phyloP scores from a whole-genome alignment of 2,329 filamentous ascomycete genomes.

The Colletotrichum truncatum region DNA sequence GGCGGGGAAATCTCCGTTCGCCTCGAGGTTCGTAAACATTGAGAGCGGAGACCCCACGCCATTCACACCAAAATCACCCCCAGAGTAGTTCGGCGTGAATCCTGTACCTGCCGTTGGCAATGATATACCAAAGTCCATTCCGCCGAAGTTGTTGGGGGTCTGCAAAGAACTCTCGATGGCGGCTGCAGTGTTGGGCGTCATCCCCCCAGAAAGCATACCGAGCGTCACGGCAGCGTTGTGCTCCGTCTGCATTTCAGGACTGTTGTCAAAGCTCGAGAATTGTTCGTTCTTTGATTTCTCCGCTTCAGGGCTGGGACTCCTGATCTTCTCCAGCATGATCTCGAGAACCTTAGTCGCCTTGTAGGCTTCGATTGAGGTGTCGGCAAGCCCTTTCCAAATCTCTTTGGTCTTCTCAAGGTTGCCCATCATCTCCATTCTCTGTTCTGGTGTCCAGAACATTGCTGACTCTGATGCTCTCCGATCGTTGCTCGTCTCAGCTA shows the following conservation, averaged over 20 bases:
- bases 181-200: constrained; percentile 41
- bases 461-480: constrained; percentile 53
- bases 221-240: constrained; percentile 52
- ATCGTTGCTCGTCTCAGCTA: constrained; percentile 52
- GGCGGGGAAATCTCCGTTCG: constrained; percentile 49
- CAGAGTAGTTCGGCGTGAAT: constrained; percentile 47
- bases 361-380: constrained; percentile 87
- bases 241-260: constrained; percentile 42
- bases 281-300: constrained; percentile 32
- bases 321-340: constrained; percentile 85
- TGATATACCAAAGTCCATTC: constrained; percentile 53
- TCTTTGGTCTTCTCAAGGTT: constrained; percentile 76
- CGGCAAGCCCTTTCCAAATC: constrained; percentile 83
- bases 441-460: constrained; percentile 65
- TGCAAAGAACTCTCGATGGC: constrained; percentile 41
- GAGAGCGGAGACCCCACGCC: constrained; percentile 57
- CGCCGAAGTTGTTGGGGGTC: constrained; percentile 52
- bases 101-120: constrained; percentile 40
- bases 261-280: constrained; percentile 37
- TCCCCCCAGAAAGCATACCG: constrained; percentile 50
- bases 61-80: constrained; percentile 42
- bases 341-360: constrained; percentile 85
- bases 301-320: constrained; percentile 48
- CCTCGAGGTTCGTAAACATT: constrained; percentile 57
- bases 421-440: constrained; percentile 78